Evolutionary conservation across 768 basidiomycete genomes (phyloP), one percentile per base, ranked within the genome.

Genomic region (Terana coerulea): DNA sequence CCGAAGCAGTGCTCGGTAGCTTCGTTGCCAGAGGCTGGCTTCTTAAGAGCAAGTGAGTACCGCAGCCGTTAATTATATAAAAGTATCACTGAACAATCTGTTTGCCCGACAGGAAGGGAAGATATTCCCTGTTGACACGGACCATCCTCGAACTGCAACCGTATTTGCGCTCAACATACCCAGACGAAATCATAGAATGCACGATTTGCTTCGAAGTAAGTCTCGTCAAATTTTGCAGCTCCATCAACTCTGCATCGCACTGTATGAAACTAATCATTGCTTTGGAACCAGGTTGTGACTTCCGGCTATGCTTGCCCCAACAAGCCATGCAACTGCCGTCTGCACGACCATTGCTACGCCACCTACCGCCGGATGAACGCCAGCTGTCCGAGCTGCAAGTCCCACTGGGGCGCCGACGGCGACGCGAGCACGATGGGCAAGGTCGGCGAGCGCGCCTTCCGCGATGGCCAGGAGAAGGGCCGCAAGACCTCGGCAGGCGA

Each of bases 21-120:
- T 90, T 95, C 61, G 88, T 92, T 0, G 85, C 90, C n/a, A 83
- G 80, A 59, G 86, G 86, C 12, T 91, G 86, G 90, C 67, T 88
- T 9, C 53, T 79, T 40, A 84, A 83, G 70, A 90, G 84, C 85
- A 78, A 75, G 86, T 84, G 61, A 60, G 85, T 74, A 24, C 11
- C 47, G 4, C 9, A 29, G 4, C 15, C 24, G 12, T 14, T 15
- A 19, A 7, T 36, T 19, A 12, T 15, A 6, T 15, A 5, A n/a
- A 17, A 30, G 10, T 12, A 15, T n/a, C 33, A 43, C 34, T 33
- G 17, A n/a, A 3, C 10, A 14, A n/a, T 42, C 35, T 56, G 54
- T 41, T 14, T n/a, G n/a, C n/a, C n/a, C n/a, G n/a, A 3, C 52
- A 58, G 54, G 47, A 49, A 60, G 78, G 88, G 86, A 22, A 80